Evolutionary conservation across 495 filamentous ascomycete species (phyloP).

Genomic region (Apiosordaria backusii): DNA sequence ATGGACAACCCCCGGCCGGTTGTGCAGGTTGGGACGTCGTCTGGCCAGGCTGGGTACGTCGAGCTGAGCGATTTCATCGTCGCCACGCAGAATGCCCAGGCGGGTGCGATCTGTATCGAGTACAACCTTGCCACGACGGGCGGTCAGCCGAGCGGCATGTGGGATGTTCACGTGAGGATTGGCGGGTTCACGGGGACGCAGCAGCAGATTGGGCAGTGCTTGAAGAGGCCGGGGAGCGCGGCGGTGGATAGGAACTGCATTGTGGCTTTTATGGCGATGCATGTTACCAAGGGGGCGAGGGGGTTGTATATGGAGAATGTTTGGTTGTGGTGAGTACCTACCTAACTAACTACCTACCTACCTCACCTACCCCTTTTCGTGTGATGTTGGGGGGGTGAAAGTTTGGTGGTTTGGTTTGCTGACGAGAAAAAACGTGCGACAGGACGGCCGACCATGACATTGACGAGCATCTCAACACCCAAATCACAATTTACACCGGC

Average conservation of each 20-base stretch:
- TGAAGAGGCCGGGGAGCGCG: constrained; percentile 57
- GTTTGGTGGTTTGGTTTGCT: too few species aligned
- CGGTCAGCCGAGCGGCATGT: constrained; percentile 71
- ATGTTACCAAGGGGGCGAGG: constrained; percentile 64
- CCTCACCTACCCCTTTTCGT: not conserved
- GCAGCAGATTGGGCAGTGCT: constrained; percentile 69
- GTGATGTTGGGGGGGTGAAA: not conserved
- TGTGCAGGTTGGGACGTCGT: constrained; percentile 67
- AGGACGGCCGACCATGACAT: constrained; percentile 83
- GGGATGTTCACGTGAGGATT: constrained; percentile 83
- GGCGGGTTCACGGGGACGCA: constrained; percentile 76
- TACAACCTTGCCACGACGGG: constrained; percentile 62
- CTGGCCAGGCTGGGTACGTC: constrained; percentile 68
- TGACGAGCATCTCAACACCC: constrained; percentile 59
- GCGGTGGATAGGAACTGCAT: constrained; percentile 55
- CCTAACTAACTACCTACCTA: not conserved
- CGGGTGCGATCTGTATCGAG: constrained; percentile 70
- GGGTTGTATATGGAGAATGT: constrained; percentile 80
- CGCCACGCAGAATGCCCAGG: constrained; percentile 60
- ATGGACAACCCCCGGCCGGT: constrained; percentile 64
- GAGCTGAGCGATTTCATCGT: constrained; percentile 81
- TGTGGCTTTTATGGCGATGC: constrained; percentile 77
- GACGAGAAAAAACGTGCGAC: not conserved
- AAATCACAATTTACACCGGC: constrained; percentile 68
- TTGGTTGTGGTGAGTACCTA: constrained; percentile 68